phyloP scores from a whole-genome alignment of 176 grass and related monocot species.

The Aegilops longissima region DNA sequence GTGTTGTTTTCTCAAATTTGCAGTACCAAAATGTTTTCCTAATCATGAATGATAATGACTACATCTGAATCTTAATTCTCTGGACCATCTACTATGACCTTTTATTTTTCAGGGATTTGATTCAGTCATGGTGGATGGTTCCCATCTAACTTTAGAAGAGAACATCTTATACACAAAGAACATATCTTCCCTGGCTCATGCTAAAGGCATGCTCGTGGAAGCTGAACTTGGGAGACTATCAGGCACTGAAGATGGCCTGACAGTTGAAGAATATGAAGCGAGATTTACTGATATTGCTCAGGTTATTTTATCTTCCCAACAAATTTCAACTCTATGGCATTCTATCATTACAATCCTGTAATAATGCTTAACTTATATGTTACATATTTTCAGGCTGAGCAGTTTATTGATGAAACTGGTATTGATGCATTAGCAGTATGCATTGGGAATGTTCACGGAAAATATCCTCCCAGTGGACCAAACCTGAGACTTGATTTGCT shows the following conservation, averaged over 20 bases:
- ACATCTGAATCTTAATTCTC: conserved; percentile 36
- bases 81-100: not conserved
- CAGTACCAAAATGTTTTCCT: conserved; percentile 13
- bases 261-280: conserved; percentile 84
- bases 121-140: conserved; percentile 96
- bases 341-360: conserved; percentile 24
- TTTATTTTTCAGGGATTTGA: conserved; percentile 77
- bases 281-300: conserved; percentile 81
- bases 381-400: conserved; percentile 60
- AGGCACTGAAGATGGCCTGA: conserved; percentile 88
- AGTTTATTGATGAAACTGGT: conserved; percentile 83
- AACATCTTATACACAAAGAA: conserved; percentile 68
- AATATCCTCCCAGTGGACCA: conserved; percentile 77
- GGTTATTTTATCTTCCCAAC: conserved; percentile 47
- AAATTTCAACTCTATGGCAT: conserved; percentile 12
- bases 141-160: conserved; percentile 67
- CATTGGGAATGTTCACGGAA: conserved; percentile 94
- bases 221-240: conserved; percentile 92
- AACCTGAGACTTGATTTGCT: conserved; percentile 82
- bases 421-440: conserved; percentile 92
- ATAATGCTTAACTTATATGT: conserved; percentile 15
- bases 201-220: conserved; percentile 79
- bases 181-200: conserved; percentile 65
- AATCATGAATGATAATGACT: conserved; percentile 7
- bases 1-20: conserved; percentile 15